Evolutionary conservation across 495 filamentous ascomycete genomes (phyloP).

Genomic region (Penicillium desertorum): DNA sequence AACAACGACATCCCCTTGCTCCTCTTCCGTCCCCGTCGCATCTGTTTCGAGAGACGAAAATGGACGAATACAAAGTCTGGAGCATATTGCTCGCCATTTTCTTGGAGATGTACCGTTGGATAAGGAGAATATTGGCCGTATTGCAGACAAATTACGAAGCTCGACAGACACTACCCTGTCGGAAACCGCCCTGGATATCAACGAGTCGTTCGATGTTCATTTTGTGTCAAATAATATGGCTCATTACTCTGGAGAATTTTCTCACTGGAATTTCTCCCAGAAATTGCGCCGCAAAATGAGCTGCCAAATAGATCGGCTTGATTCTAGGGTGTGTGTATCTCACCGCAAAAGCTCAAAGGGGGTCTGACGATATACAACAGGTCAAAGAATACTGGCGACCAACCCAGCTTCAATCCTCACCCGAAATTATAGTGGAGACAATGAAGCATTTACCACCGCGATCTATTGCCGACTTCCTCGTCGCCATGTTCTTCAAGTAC

Average conservation of each 20-base stretch:
- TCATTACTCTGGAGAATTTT: slow-evolving; percentile 52
- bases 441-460: slow-evolving; percentile 44
- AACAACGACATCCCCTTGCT: slow-evolving; percentile 20
- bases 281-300: slow-evolving; percentile 44
- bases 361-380: slow-evolving; percentile 17
- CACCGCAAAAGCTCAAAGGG: background rate
- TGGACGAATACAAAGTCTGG: slow-evolving; percentile 14
- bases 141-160: slow-evolving; percentile 15
- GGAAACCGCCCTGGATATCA: slow-evolving; percentile 14
- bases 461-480: slow-evolving; percentile 47
- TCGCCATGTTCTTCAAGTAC: slow-evolving; percentile 49
- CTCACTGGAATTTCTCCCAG: slow-evolving; percentile 49
- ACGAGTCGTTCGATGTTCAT: slow-evolving; percentile 39
- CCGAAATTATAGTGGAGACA: slow-evolving; percentile 32
- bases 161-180: background rate
- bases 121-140: slow-evolving; percentile 14
- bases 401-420: slow-evolving; percentile 45
- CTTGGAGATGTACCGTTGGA: slow-evolving; percentile 23
- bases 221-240: slow-evolving; percentile 44
- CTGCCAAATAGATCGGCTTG: slow-evolving; percentile 32
- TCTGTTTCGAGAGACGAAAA: background rate
- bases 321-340: slow-evolving; percentile 28
- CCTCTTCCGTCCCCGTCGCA: slow-evolving; percentile 11
- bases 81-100: slow-evolving; percentile 20
- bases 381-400: slow-evolving; percentile 48